Percentiles rank a stretch among this genome's conserved stretches.
These are phyloP conservation scores for Suhomyces bokatorum DNA, from an alignment of 1,139 yeast species.

Conservation along the genomic window DNA sequence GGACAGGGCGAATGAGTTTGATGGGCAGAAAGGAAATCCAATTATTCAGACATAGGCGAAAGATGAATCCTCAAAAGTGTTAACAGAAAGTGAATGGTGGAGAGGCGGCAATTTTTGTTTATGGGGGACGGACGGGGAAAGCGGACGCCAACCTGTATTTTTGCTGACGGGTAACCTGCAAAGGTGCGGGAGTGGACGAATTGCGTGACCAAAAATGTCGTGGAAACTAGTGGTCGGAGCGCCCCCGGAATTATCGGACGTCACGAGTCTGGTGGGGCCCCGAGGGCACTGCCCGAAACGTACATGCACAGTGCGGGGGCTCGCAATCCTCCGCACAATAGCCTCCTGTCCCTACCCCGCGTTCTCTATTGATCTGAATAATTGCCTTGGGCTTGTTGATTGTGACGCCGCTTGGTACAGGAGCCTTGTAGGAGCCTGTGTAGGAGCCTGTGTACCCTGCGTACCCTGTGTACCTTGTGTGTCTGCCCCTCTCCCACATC, in stretches of 20 bases:
- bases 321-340: neutral
- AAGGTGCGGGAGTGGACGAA: constrained; percentile 6
- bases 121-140: constrained; percentile 16
- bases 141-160: constrained; percentile 10
- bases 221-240: neutral
- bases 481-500: no score
- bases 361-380: constrained; percentile 8
- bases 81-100: constrained; percentile 6
- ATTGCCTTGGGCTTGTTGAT: neutral
- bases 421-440: no score
- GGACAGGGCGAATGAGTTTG: neutral
- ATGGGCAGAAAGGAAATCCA: neutral
- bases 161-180: constrained; percentile 8
- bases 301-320: neutral
- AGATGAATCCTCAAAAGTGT: constrained; percentile 3
- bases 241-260: constrained; percentile 6
- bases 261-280: constrained; percentile 1
- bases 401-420: neutral
- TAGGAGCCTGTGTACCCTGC: no score
- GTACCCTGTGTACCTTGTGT: no score
- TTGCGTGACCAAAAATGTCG: constrained; percentile 13
- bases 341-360: constrained; percentile 8
- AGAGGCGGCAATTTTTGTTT: constrained; percentile 11
- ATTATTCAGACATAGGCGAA: constrained; percentile 6
- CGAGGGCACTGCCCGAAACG: constrained; percentile 6